Percentiles rank a stretch among this genome's conserved stretches.
Conservation (phyloP, 108 stramenopile genomes). For the Fistulifera solaris region DNA sequence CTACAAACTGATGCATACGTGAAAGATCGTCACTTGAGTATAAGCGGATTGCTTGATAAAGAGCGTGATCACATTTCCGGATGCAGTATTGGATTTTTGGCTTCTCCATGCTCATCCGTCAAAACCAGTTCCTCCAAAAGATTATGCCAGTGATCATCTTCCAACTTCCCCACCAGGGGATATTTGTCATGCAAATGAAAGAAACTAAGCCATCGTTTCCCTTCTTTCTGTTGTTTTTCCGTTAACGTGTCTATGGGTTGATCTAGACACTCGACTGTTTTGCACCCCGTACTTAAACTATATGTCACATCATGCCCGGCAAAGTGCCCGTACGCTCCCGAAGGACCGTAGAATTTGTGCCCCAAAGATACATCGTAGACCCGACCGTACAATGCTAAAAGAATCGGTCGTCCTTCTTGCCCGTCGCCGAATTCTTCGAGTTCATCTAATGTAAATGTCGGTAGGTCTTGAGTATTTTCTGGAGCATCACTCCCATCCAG, state of each 20-base stretch:
- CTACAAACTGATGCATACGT: too few species aligned
- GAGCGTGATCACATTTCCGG: too few species aligned
- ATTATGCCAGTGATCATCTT: conserved; percentile 16
- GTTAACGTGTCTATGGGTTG: conserved; percentile 36
- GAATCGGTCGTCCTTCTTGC: conserved; percentile 41
- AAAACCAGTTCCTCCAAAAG: conserved; percentile 17
- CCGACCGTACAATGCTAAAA: conserved; percentile 54
- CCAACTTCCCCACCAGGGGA: conserved; percentile 45
- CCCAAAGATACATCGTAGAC: conserved; percentile 71
- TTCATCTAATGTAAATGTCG: conserved; percentile 49
- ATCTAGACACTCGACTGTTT: conserved; percentile 35
- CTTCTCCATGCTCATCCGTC: too few species aligned
- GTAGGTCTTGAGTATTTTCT: conserved; percentile 7
- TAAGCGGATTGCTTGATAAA: background rate
- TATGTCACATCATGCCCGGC: conserved; percentile 67
- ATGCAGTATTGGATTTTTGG: too few species aligned
- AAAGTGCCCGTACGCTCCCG: conserved; percentile 53
- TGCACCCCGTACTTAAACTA: conserved; percentile 60
- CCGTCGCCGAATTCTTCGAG: conserved; percentile 50
- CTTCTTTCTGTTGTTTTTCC: conserved; percentile 50
- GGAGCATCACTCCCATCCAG: conserved; percentile 38
- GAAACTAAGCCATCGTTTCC: conserved; percentile 61
- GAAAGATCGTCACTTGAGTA: background rate
- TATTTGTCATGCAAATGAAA: conserved; percentile 79
- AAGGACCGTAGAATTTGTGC: conserved; percentile 54